Percentiles rank a stretch among this genome's conserved stretches.
These are phyloP conservation scores for Agroathelia rolfsii DNA, from an alignment of 1,284 basidiomycete species.

Conservation along the genomic window DNA sequence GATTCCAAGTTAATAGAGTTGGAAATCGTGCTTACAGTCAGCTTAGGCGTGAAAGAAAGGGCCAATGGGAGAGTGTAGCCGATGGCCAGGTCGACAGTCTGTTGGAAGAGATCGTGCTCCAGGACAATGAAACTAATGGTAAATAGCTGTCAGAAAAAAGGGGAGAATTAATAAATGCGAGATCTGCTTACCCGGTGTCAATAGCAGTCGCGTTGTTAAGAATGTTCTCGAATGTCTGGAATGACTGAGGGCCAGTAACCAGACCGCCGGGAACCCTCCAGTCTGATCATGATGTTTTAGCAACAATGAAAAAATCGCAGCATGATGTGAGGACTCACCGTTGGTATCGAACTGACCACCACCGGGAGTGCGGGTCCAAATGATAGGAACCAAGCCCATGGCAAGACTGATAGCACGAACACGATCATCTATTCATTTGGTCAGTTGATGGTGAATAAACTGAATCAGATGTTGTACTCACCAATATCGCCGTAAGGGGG, in stretches of 20 bases:
- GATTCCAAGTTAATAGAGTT: slow-evolving; percentile 30
- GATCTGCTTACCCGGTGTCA: slow-evolving; percentile 39
- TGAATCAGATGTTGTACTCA: slow-evolving; percentile 37
- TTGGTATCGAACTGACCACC: slow-evolving; percentile 74
- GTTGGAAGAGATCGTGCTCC: slow-evolving; percentile 78
- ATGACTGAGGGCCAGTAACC: slow-evolving; percentile 48
- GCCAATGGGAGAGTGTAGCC: slow-evolving; percentile 79
- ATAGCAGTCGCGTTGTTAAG: slow-evolving; percentile 50
- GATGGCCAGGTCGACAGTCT: slow-evolving; percentile 81
- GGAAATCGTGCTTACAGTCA: slow-evolving; percentile 36
- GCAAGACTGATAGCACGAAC: slow-evolving; percentile 77
- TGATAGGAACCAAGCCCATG: slow-evolving; percentile 74
- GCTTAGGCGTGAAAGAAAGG: slow-evolving; percentile 43
- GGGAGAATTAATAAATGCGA: too few relatives aligned
- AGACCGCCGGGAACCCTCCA: slow-evolving; percentile 74
- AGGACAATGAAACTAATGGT: slow-evolving; percentile 77
- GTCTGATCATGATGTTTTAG: slow-evolving; percentile 31
- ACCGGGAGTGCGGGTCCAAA: slow-evolving; percentile 61
- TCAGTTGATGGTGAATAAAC: slow-evolving; percentile 8
- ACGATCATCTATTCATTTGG: slow-evolving; percentile 57
- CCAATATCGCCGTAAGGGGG: slow-evolving; percentile 55
- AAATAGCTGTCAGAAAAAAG: too few relatives aligned
- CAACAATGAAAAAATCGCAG: slow-evolving; percentile 1
- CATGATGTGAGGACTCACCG: slow-evolving; percentile 28
- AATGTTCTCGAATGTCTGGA: slow-evolving; percentile 49